Conservation (phyloP, 2,329 filamentous ascomycete genomes). For the Bipolaris gigantea region DNA sequence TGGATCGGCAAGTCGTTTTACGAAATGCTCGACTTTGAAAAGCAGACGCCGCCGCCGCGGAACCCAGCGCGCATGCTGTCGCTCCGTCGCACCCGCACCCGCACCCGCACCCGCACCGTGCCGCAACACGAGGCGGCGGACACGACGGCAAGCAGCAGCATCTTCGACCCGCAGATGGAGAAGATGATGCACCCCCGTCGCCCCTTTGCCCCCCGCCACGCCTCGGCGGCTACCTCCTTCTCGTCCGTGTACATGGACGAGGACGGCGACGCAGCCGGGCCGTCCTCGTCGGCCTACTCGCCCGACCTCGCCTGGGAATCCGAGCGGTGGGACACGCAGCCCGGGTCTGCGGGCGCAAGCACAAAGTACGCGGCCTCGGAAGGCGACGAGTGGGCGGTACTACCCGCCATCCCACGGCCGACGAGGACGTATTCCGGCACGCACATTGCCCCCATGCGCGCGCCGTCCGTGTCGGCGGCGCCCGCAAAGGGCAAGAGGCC, state of each 20-base stretch:
- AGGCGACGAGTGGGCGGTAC: slow-evolving; percentile 14
- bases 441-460: background rate
- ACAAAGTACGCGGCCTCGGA: slow-evolving; percentile 24
- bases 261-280: slow-evolving; percentile 1
- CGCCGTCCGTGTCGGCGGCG: background rate
- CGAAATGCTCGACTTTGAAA: slow-evolving; percentile 39
- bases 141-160: slow-evolving; percentile 28
- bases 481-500: slow-evolving; percentile 22
- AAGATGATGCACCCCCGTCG: slow-evolving; percentile 44
- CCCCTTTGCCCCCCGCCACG: slow-evolving; percentile 24
- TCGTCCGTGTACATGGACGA: slow-evolving; percentile 39
- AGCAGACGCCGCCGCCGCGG: slow-evolving; percentile 28
- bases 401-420: slow-evolving; percentile 15
- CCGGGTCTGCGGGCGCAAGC: slow-evolving; percentile 24
- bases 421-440: slow-evolving; percentile 12
- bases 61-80: slow-evolving; percentile 37
- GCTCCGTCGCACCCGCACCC: slow-evolving; percentile 19
- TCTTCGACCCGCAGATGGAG: slow-evolving; percentile 37
- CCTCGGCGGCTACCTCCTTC: slow-evolving; percentile 37
- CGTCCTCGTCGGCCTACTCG: slow-evolving; percentile 24
- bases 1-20: slow-evolving; percentile 44
- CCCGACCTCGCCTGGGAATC: slow-evolving; percentile 21
- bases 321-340: slow-evolving; percentile 24
- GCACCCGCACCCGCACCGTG: slow-evolving; percentile 7
- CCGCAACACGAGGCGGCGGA: slow-evolving; percentile 13